A percentile compares a stretch with the other conserved stretches of the same genome.
Conservation (phyloP, 2,329 filamentous ascomycete genomes). For the Colletotrichum tabaci region DNA sequence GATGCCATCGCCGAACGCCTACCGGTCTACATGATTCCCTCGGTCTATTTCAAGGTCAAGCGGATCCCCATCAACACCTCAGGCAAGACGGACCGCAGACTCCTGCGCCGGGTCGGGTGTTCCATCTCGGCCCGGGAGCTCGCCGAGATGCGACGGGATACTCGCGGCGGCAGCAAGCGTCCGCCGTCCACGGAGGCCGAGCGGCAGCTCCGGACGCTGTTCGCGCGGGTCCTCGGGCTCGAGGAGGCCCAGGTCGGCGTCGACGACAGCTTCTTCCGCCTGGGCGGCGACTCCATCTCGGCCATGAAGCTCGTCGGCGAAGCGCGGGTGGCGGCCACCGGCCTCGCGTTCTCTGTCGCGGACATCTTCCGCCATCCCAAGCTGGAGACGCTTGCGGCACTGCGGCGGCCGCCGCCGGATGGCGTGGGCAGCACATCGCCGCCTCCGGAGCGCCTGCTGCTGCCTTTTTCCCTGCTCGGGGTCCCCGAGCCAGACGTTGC, state of each 20-base stretch:
- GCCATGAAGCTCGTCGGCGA: constrained; percentile 18
- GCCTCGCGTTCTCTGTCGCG: constrained; percentile 3
- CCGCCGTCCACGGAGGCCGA: constrained; percentile 6
- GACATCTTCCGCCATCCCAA: constrained; percentile 9
- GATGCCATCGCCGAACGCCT: constrained; percentile 52
- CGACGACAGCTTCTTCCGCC: constrained; percentile 22
- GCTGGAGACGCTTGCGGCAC: constrained; percentile 2
- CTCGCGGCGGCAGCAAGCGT: not conserved
- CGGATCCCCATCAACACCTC: constrained; percentile 43
- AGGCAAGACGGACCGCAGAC: constrained; percentile 43
- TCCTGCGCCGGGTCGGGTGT: constrained; percentile 36
- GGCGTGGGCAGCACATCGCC: too few species aligned
- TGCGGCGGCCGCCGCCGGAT: not conserved
- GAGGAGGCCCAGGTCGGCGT: not conserved
- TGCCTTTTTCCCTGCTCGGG: not conserved
- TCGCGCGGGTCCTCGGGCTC: constrained; percentile 7
- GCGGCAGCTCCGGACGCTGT: constrained; percentile 3
- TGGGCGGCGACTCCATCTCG: constrained; percentile 27
- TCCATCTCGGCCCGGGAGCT: not conserved
- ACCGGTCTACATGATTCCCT: constrained; percentile 55
- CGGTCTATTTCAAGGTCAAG: constrained; percentile 48
- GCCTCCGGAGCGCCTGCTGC: not conserved
- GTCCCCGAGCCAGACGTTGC: not conserved
- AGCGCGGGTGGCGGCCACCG: not conserved
- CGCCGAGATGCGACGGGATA: not conserved